Percentiles rank a stretch among this genome's conserved stretches.
Conservation (phyloP, 2,329 filamentous ascomycete species). For the Arthrobotrys pseudoclavata region DNA sequence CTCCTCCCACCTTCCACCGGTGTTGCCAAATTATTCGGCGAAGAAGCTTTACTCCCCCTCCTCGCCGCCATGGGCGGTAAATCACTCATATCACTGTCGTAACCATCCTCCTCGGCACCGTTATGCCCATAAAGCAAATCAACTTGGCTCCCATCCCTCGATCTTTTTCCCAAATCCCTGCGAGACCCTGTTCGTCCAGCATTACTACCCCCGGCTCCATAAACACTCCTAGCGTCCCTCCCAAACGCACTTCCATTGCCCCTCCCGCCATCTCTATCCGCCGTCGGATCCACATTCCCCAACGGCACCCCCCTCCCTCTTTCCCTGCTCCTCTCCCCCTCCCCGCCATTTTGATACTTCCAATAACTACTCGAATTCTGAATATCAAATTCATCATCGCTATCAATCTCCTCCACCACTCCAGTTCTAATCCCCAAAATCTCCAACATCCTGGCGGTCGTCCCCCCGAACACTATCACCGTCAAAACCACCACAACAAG, state of each 20-base stretch:
- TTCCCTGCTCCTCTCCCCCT: constrained; percentile 8
- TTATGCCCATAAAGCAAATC: constrained; percentile 32
- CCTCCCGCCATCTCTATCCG: constrained; percentile 9
- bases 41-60: constrained; percentile 45
- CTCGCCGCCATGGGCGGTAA: constrained; percentile 66
- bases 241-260: constrained; percentile 40
- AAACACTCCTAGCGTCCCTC: constrained; percentile 28
- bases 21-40: constrained; percentile 44
- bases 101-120: constrained; percentile 64
- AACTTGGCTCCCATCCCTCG: constrained; percentile 39
- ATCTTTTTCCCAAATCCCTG: constrained; percentile 24
- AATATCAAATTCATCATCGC: constrained; percentile 98
- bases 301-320: constrained; percentile 40
- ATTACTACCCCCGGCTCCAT: constrained; percentile 12
- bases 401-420: constrained; percentile 96
- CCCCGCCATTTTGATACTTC: constrained; percentile 35
- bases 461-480: constrained; percentile 98
- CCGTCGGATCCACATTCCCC: constrained; percentile 26
- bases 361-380: constrained; percentile 69
- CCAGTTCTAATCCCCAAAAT: constrained; percentile 96
- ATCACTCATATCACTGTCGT: constrained; percentile 73
- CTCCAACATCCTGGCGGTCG: constrained; percentile 96
- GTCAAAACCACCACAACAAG: constrained; percentile 96
- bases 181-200: constrained; percentile 28
- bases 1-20: constrained; percentile 66